phyloP scores from a whole-genome alignment of 2,329 filamentous ascomycete genomes.

The Arthrobotrys sphaeroides region DNA sequence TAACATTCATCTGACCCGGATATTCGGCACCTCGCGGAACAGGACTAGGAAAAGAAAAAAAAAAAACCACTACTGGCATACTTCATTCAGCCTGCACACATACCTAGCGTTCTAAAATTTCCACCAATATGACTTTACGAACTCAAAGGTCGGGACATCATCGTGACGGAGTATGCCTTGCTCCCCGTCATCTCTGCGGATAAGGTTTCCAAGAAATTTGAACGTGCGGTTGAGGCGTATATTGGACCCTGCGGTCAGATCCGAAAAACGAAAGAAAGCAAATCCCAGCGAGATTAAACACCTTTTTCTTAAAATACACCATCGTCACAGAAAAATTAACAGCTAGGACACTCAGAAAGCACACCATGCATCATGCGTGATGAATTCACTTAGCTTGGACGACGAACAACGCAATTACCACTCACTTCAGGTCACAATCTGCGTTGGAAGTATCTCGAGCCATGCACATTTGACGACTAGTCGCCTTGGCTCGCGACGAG shows the following conservation, averaged over 20 bases:
- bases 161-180: constrained; percentile 11
- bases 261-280: background rate
- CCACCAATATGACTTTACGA: constrained; percentile 29
- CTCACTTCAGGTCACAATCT: constrained; percentile 3
- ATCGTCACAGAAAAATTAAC: constrained; percentile 13
- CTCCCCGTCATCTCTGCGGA: background rate
- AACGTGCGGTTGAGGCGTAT: constrained; percentile 28
- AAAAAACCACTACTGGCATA: background rate
- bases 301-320: constrained; percentile 15
- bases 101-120: constrained; percentile 24
- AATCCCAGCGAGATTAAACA: constrained; percentile 7
- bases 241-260: constrained; percentile 4
- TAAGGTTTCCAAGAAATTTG: constrained; percentile 17
- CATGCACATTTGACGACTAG: background rate
- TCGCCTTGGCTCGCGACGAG: background rate
- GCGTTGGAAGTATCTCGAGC: constrained; percentile 32
- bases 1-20: constrained; percentile 4
- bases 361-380: constrained; percentile 33
- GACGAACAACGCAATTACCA: constrained; percentile 31
- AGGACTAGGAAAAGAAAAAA: constrained; percentile 12
- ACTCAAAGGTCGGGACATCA: background rate
- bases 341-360: background rate
- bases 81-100: background rate
- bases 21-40: constrained; percentile 18
- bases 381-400: constrained; percentile 11